A percentile compares a stretch with the other conserved stretches of the same genome.
Conservation (phyloP, 768 basidiomycete species). For the Naganishia vishniacii region DNA sequence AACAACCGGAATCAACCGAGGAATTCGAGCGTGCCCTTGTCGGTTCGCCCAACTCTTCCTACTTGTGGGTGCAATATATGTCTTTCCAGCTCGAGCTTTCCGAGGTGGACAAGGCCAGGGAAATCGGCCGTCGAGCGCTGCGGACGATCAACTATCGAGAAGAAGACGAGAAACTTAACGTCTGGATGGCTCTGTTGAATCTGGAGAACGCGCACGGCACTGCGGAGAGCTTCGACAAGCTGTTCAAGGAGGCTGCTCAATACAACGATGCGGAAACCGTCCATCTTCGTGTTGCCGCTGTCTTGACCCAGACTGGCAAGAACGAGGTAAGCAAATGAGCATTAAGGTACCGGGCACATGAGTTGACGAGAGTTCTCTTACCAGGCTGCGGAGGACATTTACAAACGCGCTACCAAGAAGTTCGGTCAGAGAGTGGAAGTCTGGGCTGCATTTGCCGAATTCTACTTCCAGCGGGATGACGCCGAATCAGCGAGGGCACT, state of each 20-base stretch:
- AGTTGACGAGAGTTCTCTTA: not conserved
- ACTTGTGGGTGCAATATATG: constrained; percentile 99
- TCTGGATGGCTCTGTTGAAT: constrained; percentile 95
- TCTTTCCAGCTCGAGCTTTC: constrained; percentile 96
- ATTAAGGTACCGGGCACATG: not conserved
- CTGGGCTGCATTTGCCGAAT: constrained; percentile 82
- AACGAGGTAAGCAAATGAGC: constrained; percentile 56
- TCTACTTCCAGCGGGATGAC: constrained; percentile 64
- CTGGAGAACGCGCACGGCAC: constrained; percentile 89
- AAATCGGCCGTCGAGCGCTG: constrained; percentile 76
- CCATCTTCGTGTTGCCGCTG: constrained; percentile 73
- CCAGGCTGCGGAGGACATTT: constrained; percentile 90
- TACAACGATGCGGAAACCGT: constrained; percentile 90
- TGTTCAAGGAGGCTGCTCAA: constrained; percentile 82
- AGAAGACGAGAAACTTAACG: constrained; percentile 89
- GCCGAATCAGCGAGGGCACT: constrained; percentile 77
- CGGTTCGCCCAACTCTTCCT: constrained; percentile 93
- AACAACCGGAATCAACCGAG: constrained; percentile 78
- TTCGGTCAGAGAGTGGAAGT: constrained; percentile 88
- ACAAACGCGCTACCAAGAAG: constrained; percentile 82
- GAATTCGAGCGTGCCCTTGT: constrained; percentile 92
- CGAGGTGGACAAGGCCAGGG: constrained; percentile 88
- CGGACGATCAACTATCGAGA: constrained; percentile 88
- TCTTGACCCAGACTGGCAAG: constrained; percentile 79
- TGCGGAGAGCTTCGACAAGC: constrained; percentile 67